These are phyloP conservation scores for Fusarium udum DNA, from an alignment of 2,329 filamentous ascomycete genomes.

Conservation along the genomic window DNA sequence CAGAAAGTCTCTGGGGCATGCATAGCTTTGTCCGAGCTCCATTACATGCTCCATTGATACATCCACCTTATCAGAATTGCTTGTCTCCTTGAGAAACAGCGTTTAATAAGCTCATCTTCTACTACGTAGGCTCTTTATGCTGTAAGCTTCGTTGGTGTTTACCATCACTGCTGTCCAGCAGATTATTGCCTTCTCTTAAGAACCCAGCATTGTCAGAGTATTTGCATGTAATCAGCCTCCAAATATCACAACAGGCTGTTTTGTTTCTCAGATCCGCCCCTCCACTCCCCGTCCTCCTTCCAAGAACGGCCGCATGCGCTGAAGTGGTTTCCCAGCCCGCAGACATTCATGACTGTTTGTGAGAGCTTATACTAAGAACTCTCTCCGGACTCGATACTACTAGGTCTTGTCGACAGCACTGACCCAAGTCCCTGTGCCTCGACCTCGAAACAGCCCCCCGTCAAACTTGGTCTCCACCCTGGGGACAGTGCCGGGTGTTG, in stretches of 20 bases:
- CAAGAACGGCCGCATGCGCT: slow-evolving; percentile 59
- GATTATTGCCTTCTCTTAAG: slow-evolving; percentile 37
- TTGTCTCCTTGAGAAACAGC: slow-evolving; percentile 30
- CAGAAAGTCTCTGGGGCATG: slow-evolving; percentile 39
- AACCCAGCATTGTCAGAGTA: slow-evolving; percentile 31
- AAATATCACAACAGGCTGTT: slow-evolving; percentile 40
- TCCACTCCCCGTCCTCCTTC: slow-evolving; percentile 55
- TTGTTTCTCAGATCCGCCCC: slow-evolving; percentile 42
- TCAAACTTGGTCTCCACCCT: slow-evolving; percentile 52
- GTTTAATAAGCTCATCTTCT: slow-evolving; percentile 34
- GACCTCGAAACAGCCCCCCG: slow-evolving; percentile 50
- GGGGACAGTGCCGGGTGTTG: slow-evolving; percentile 60
- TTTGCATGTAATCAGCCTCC: slow-evolving; percentile 37
- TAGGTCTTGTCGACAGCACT: slow-evolving; percentile 40
- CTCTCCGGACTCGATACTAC: slow-evolving; percentile 46
- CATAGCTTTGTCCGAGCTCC: slow-evolving; percentile 41
- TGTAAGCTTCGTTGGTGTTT: slow-evolving; percentile 1
- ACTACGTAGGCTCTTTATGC: slow-evolving; percentile 22
- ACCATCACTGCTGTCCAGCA: slow-evolving; percentile 11
- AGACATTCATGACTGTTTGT: slow-evolving; percentile 39
- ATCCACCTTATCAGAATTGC: slow-evolving; percentile 39
- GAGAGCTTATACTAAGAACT: slow-evolving; percentile 36
- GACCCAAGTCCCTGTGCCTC: slow-evolving; percentile 51
- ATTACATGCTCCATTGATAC: slow-evolving; percentile 34
- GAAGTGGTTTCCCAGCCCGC: slow-evolving; percentile 43